Evolutionary conservation across 345 rosid species (phyloP).

Genomic region (Psidium friedrichsthalianum): DNA sequence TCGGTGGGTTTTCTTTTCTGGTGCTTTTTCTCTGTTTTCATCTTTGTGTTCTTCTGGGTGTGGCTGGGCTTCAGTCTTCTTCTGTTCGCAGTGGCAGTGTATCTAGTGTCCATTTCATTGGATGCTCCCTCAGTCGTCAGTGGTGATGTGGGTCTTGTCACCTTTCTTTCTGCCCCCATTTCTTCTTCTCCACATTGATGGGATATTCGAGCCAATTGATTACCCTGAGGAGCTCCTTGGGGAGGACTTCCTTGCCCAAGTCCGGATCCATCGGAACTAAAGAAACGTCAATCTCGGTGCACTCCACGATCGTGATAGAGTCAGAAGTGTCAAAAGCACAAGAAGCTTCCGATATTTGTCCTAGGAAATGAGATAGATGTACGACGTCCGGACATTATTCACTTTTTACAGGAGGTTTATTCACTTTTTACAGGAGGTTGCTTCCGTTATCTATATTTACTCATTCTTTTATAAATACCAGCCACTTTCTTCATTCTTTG

Average conservation of each 20-base stretch:
- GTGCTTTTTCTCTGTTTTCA: not conserved
- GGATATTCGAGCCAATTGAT: not conserved
- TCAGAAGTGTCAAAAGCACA: not conserved
- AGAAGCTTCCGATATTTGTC: not conserved
- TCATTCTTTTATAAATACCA: not conserved
- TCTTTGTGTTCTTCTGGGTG: not conserved
- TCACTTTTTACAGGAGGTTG: not conserved
- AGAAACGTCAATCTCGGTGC: not conserved
- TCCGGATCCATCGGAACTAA: not conserved
- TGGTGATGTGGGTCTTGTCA: not conserved
- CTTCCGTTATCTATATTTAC: not conserved
- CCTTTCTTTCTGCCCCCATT: not conserved
- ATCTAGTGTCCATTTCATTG: not conserved
- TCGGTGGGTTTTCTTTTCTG: not conserved
- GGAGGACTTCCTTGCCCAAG: not conserved
- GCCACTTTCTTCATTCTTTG: not conserved
- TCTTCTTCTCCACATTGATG: not conserved
- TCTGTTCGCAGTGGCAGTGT: not conserved
- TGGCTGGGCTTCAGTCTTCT: not conserved
- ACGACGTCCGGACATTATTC: not conserved
- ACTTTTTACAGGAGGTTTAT: too few relatives aligned
- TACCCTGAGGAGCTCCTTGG: not conserved
- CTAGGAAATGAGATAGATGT: not conserved
- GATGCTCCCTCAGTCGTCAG: not conserved
- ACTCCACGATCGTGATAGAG: not conserved